Evolutionary conservation across 2,329 filamentous ascomycete species (phyloP), one percentile per base, ranked within the genome.

Genomic region (Colletotrichum chrysophilum): DNA sequence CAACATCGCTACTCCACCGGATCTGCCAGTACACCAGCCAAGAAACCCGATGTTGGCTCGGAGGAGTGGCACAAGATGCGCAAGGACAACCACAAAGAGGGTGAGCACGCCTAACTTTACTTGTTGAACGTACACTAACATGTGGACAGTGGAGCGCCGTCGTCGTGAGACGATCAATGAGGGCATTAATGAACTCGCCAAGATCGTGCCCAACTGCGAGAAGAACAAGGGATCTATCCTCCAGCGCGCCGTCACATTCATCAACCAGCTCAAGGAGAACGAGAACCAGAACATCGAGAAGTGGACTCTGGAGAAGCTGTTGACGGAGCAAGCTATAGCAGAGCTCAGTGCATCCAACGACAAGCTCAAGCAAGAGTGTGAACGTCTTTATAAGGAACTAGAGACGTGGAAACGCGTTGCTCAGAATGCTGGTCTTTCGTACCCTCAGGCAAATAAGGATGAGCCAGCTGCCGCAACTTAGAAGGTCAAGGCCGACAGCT

Each of bases 161-260:
- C 95, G 97, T 60, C 95, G 97, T 78, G 97, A 99, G 86, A 98
- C 97, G 0, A 99, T 99, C 84, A 99, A 99, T 79, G 97, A 99
- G 86, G 97, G 97, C 66, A 99, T 99, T 80, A 98, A 98, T 82
- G 97, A 98, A 85, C 91, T 99, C 34, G 95, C 96, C 79, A 98
- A 98, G 87, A 98, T 99, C 79, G 97, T 99, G 0, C 97, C 97
- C 0, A 96, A 96, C 16, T 98, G 96, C 81, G 97, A 99, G 86
- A 99, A 98, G 89, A 98, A 99, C 88, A 99, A 99, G 86, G 97
- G 97, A 1, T 97, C 96, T 4, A 98, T 99, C 78, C 88, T 99
- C 48, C 95, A 97, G 83, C 95, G 96, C 38, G 96, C 97, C 0
- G 96, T 98, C 12, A 93, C 95, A 78, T 98, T 98, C 87, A 98